Base-by-base conservation (phyloP, 2,329 filamentous ascomycete species). In the Periglandula ipomoeae region DNA sequence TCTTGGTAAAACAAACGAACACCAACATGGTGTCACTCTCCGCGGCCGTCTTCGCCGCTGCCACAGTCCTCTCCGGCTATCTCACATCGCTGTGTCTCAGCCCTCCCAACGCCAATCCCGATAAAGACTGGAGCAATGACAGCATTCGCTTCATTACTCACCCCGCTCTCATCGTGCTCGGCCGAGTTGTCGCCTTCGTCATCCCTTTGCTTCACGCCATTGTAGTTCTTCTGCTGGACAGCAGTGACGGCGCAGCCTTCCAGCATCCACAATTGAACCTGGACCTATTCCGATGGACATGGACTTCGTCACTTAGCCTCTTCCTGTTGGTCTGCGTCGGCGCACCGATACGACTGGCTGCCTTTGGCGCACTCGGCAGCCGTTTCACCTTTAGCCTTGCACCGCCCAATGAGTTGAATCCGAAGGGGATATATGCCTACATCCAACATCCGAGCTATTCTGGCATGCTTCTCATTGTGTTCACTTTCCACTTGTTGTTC, bases 371-470 rank as follows among this genome's bases (percentile, higher is more conserved):
- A 0, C 65, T 80, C 0, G 76, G 76, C 1, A 63, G 59, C 9
- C 70, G 75, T 49, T 80, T 79, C 54, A 80, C 76, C 0, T 81
- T 78, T 53, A 63, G 66, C 2, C 67, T 81, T 2, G 60, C 69
- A 1, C 56, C 63, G 46, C 77, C 77, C 1, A 65, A 72, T 49
- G 54, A 58, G 1, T 58, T 79, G 7, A 64, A 68, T 11, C 78
- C 72, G 0, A 60, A 55, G 1, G 75, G 75, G 0, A 59, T 78
- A 2, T 78, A 78, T 51, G 52, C 53, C 17, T 73, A 70, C 51
- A 59, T 77, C 3, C 74, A 77, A 55, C 74, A 79, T 54, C 74
- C 75, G 2, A 74, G 73, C 48, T 79, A 79, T 50, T 70, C 69
- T 0, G 75, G 71, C 0, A 40, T 70, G 2, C 9, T 65, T 0